phyloP scores from a whole-genome alignment of 116 monocot species.

The Thalassia testudinum region DNA sequence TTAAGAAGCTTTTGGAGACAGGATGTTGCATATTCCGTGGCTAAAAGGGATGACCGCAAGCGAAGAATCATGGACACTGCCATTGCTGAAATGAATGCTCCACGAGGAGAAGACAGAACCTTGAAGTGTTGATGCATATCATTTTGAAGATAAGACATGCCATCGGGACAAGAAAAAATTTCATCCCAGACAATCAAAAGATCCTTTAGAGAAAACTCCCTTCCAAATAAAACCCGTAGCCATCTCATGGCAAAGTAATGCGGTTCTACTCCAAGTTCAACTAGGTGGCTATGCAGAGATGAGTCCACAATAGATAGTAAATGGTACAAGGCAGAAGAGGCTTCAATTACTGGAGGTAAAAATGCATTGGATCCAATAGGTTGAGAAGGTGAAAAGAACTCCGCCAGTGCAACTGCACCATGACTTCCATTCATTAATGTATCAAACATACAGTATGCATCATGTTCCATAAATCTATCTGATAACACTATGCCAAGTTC shows the following conservation, averaged over 20 bases:
- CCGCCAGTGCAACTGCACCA: constrained; percentile 61
- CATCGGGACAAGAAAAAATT: constrained; percentile 42
- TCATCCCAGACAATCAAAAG: constrained; percentile 80
- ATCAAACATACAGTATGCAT: constrained; percentile 89
- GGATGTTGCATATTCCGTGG: constrained; percentile 65
- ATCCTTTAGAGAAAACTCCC: constrained; percentile 73
- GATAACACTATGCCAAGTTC: constrained; percentile 81
- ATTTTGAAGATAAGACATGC: constrained; percentile 5
- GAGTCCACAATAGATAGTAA: constrained; percentile 62
- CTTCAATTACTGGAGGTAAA: constrained; percentile 74
- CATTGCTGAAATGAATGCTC: constrained; percentile 64
- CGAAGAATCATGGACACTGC: constrained; percentile 86
- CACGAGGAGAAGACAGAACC: constrained; percentile 60
- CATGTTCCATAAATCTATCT: constrained; percentile 91
- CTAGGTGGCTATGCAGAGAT: constrained; percentile 66
- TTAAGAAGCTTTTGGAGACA: constrained; percentile 78
- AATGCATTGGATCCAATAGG: constrained; percentile 21
- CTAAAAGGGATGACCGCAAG: constrained; percentile 68
- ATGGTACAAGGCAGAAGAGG: constrained; percentile 69
- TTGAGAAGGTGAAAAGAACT: constrained; percentile 47
- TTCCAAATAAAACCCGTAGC: constrained; percentile 83
- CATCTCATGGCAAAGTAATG: constrained; percentile 91
- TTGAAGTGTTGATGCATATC: constrained; percentile 33
- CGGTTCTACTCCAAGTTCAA: constrained; percentile 78
- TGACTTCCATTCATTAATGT: constrained; percentile 58